These are phyloP conservation scores for Xylaria nigripes DNA, from an alignment of 495 filamentous ascomycete species.

Conservation along the genomic window DNA sequence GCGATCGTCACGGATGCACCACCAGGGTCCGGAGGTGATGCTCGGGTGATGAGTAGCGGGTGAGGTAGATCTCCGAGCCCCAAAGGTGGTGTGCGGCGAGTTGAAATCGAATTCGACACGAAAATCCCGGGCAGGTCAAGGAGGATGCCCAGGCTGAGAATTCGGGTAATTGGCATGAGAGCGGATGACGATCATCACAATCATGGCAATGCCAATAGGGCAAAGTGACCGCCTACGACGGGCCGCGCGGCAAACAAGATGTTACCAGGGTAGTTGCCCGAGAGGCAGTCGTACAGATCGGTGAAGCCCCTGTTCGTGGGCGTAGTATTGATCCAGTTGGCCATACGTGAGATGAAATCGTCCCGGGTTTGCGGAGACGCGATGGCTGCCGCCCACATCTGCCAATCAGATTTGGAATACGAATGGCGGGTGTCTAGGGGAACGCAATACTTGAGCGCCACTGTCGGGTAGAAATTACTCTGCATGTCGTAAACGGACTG, in stretches of 20 bases:
- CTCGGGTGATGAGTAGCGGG: no score
- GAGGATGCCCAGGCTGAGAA: no score
- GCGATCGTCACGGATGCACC: no score
- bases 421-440: constrained; percentile 77
- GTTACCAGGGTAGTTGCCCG: constrained; percentile 51
- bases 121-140: no score
- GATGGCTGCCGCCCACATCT: constrained; percentile 75
- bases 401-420: constrained; percentile 85
- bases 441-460: constrained; percentile 64
- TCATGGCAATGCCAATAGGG: constrained; percentile 56
- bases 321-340: constrained; percentile 71
- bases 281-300: constrained; percentile 68
- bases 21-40: no score
- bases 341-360: constrained; percentile 62
- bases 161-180: no score
- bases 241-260: constrained; percentile 69
- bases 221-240: constrained; percentile 75
- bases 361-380: constrained; percentile 49
- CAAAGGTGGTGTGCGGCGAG: no score
- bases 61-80: no score
- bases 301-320: constrained; percentile 62
- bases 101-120: no score
- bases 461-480: constrained; percentile 68
- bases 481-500: constrained; percentile 71
- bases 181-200: not conserved